A percentile compares a stretch with the other conserved stretches of the same genome.
Conservation (phyloP, 495 filamentous ascomycete genomes). For the Venustampulla echinocandica region DNA sequence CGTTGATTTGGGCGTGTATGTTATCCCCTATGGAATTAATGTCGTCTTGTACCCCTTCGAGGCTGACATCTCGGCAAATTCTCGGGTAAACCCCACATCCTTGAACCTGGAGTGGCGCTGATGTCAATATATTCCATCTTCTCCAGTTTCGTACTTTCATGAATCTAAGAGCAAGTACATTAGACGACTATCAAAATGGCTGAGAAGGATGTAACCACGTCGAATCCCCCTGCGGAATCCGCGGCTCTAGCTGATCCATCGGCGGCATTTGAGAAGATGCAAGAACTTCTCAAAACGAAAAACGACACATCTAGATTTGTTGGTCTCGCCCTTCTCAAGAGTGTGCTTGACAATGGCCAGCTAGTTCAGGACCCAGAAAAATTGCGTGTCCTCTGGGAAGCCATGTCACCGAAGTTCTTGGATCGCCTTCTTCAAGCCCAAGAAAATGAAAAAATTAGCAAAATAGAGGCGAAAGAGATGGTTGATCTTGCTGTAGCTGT, state of each 20-base stretch:
- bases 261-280: constrained; percentile 26
- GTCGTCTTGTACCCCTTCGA: too few relatives aligned
- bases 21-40: too few relatives aligned
- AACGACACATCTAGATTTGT: constrained; percentile 60
- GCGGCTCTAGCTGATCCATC: constrained; percentile 2
- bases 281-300: constrained; percentile 41
- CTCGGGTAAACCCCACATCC: too few relatives aligned
- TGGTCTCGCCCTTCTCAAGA: constrained; percentile 53
- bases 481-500: constrained; percentile 51
- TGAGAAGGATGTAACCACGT: too few relatives aligned
- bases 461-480: constrained; percentile 43
- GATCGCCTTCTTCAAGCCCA: constrained; percentile 48
- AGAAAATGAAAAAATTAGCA: constrained; percentile 28
- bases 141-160: too few relatives aligned
- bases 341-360: constrained; percentile 47
- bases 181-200: too few relatives aligned
- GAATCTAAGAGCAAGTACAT: too few relatives aligned
- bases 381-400: constrained; percentile 37
- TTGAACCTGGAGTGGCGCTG: too few relatives aligned
- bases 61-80: too few relatives aligned
- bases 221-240: neutral
- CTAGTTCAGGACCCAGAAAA: constrained; percentile 29
- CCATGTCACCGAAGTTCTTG: constrained; percentile 48
- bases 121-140: too few relatives aligned
- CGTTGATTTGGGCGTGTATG: too few relatives aligned